Conservation (phyloP, 192 early-diverging fungal genomes). For the Gamsiella multidivaricata region DNA sequence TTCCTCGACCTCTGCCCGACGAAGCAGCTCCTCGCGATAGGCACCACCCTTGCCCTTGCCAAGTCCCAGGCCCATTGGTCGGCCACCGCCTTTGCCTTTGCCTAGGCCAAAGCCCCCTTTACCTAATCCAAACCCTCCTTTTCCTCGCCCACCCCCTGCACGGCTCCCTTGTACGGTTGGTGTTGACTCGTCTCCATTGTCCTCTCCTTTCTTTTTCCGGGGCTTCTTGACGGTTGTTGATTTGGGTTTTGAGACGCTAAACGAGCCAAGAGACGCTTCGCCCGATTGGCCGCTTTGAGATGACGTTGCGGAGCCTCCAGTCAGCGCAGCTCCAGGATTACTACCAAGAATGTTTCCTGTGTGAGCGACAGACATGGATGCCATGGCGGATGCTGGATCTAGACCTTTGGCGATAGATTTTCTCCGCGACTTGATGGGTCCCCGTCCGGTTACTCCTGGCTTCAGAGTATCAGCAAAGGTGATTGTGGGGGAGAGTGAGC, state of each 20-base stretch:
- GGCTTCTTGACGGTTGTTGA: slow-evolving; percentile 25
- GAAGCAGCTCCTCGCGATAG: slow-evolving; percentile 45
- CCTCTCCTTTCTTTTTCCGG: slow-evolving; percentile 47
- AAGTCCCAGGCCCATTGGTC: slow-evolving; percentile 38
- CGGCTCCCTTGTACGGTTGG: neutral
- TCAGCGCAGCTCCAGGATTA: slow-evolving; percentile 7
- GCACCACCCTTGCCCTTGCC: slow-evolving; percentile 52
- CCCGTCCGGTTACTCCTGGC: slow-evolving; percentile 43
- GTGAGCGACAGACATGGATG: slow-evolving; percentile 23
- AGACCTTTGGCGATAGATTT: slow-evolving; percentile 50
- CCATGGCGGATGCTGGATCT: slow-evolving; percentile 25
- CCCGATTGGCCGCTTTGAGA: neutral
- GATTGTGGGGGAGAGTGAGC: slow-evolving; percentile 31
- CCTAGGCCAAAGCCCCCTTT: slow-evolving; percentile 43
- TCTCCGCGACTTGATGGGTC: slow-evolving; percentile 48
- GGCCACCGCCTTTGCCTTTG: slow-evolving; percentile 40
- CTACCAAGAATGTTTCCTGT: slow-evolving; percentile 19
- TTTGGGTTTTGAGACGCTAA: slow-evolving; percentile 21
- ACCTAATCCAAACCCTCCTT: slow-evolving; percentile 28
- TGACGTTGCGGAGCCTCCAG: neutral
- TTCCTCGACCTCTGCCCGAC: slow-evolving; percentile 42
- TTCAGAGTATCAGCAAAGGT: slow-evolving; percentile 34
- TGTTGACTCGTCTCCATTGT: neutral
- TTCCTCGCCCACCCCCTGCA: slow-evolving; percentile 27
- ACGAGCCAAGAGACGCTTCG: slow-evolving; percentile 18